Conservation (phyloP, 1,284 basidiomycete species). For the Ganoderma multipileum region DNA sequence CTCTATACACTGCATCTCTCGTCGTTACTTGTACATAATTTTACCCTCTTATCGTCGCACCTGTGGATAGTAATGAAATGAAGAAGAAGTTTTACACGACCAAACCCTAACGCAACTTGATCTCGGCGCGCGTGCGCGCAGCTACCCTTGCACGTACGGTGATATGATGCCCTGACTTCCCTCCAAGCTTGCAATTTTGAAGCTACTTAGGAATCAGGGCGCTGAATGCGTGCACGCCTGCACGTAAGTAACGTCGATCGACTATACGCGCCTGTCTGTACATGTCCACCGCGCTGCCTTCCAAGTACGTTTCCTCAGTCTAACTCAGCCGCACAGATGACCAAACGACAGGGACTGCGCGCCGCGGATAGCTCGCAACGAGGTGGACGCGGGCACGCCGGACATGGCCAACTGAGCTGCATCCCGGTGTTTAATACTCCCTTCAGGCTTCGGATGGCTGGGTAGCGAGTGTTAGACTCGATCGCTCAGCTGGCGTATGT, state of each 20-base stretch:
- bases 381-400: neutral
- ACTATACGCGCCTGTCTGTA: neutral
- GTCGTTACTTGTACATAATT: slow-evolving; percentile 9
- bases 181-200: too few relatives aligned
- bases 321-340: neutral
- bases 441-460: neutral
- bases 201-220: too few relatives aligned
- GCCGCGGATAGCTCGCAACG: neutral
- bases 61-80: slow-evolving; percentile 26
- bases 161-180: neutral
- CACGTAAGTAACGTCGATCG: neutral
- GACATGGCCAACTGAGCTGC: neutral
- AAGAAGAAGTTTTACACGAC: slow-evolving; percentile 15
- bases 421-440: neutral
- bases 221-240: neutral
- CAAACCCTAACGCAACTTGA: neutral
- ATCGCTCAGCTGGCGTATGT: neutral
- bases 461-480: neutral
- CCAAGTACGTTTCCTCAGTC: neutral
- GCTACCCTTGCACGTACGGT: neutral
- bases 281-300: neutral
- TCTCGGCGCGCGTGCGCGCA: neutral
- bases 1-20: neutral
- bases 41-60: slow-evolving; percentile 12
- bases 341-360: neutral